Percentiles rank a stretch among this genome's conserved stretches.
These are phyloP conservation scores for Irpex lacteus DNA, from an alignment of 1,284 basidiomycete species.

Conservation along the genomic window DNA sequence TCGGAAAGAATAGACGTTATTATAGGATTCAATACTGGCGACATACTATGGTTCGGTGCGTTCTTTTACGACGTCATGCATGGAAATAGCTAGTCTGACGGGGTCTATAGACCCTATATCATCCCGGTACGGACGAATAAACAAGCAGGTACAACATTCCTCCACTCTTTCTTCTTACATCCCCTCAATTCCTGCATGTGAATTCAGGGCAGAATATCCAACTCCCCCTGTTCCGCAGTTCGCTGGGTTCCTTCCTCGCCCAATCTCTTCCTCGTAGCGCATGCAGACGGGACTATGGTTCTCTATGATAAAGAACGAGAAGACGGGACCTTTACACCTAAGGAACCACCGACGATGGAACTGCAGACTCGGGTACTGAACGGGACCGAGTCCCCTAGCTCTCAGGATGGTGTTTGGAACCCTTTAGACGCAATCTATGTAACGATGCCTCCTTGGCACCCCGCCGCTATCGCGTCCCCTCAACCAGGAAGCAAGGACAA, in stretches of 20 bases:
- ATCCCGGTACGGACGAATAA: constrained; percentile 84
- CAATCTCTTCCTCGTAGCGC: constrained; percentile 87
- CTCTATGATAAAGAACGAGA: constrained; percentile 90
- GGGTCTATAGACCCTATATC: constrained; percentile 70
- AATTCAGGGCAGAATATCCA: constrained; percentile 72
- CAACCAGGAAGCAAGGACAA: constrained; percentile 52
- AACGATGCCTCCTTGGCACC: constrained; percentile 82
- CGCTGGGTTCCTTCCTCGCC: constrained; percentile 87
- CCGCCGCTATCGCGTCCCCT: constrained; percentile 41
- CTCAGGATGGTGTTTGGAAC: constrained; percentile 56
- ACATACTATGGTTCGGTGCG: constrained; percentile 88
- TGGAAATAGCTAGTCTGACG: constrained; percentile 4
- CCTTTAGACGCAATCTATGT: constrained; percentile 73
- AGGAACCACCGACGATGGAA: constrained; percentile 42
- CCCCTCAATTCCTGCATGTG: constrained; percentile 1
- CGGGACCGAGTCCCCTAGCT: constrained; percentile 17
- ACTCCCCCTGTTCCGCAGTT: constrained; percentile 78
- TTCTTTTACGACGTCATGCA: constrained; percentile 7
- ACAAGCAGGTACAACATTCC: constrained; percentile 70
- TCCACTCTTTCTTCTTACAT: constrained; percentile 7
- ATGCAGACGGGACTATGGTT: constrained; percentile 86
- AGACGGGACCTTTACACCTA: constrained; percentile 70
- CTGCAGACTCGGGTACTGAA: constrained; percentile 15
- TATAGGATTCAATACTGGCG: constrained; percentile 91
- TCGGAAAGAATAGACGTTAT: constrained; percentile 84